Conservation (phyloP, 768 basidiomycete species). For the Lanmaoa pseudosensibilis region DNA sequence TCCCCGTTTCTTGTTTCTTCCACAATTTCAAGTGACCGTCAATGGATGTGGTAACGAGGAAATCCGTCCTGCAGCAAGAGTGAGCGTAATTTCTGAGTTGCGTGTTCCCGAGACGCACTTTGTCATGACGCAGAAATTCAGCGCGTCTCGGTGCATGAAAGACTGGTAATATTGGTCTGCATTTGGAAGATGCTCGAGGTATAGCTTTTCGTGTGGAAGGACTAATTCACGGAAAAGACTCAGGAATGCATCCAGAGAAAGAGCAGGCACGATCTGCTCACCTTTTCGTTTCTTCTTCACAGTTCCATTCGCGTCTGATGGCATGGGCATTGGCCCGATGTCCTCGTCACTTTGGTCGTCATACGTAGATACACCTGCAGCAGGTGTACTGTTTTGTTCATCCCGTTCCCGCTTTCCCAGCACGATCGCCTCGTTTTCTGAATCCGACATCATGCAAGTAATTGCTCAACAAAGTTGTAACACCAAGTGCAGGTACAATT, state of each 20-base stretch:
- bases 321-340: constrained; percentile 86
- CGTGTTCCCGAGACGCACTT: constrained; percentile 50
- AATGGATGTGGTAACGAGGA: constrained; percentile 89
- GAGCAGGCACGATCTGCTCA: constrained; percentile 34
- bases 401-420: constrained; percentile 65
- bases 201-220: constrained; percentile 89
- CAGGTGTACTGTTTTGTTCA: constrained; percentile 15
- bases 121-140: constrained; percentile 88
- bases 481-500: too few species aligned
- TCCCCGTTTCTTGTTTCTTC: constrained; percentile 96
- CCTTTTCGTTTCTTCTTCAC: constrained; percentile 85
- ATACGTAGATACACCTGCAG: constrained; percentile 24
- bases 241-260: background rate
- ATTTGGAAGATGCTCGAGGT: constrained; percentile 87
- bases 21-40: constrained; percentile 98
- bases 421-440: constrained; percentile 51
- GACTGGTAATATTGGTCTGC: constrained; percentile 95
- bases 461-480: background rate
- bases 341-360: constrained; percentile 67
- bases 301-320: constrained; percentile 35
- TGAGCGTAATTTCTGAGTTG: constrained; percentile 5
- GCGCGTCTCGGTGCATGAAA: constrained; percentile 94
- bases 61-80: constrained; percentile 69
- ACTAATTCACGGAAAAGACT: constrained; percentile 48
- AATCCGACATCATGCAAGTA: constrained; percentile 39